Evolutionary conservation across 164 flowering plant species (phyloP), one percentile per base, ranked within the genome.

Genomic region (Santalum album): DNA sequence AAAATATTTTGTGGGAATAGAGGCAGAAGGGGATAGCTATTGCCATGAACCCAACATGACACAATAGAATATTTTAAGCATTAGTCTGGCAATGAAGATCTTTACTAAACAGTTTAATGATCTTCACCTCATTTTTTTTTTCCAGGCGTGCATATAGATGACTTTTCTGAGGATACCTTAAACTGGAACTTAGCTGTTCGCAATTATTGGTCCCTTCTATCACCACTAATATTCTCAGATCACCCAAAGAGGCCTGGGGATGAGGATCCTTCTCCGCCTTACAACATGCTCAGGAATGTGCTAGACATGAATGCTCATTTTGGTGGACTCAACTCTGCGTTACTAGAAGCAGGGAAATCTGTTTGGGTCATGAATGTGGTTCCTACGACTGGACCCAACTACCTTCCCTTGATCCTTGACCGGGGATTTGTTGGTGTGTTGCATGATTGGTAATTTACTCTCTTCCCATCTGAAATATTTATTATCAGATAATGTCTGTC

Each of bases 311-410:
- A 90, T 80, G 87, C 96, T 52, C 90, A 58, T 38, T 84, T 75
- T 69, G 99, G 99, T 42, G 96, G 99, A 17, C 75, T 94, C 34
- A 94, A 83, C 78, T 71, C 84, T 69, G 99, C 96, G 29, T 65
- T 94, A 39, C 49, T 90, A 52, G 86, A 86, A 58, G 74, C 82
- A 15, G 77, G 81, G 51, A 94, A 86, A 66, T 76, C 85, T 48
- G 92, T 72, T 1, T 90, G 99, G 99, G 99, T 94, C 53, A 94
- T 94, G 99, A 94, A 94, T 69, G 99, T 90, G 47, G 84, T 94
- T 14, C 99, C 99, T 25, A 73, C 81, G 17, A 76, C 26, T 46
- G 87, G 82, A 44, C 81, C 72, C 17, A 87, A 90, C 72, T 62
- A 72, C 53, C 94, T 94, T 57, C 97, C 96, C 32, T 56, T 89